phyloP scores from a whole-genome alignment of 495 filamentous ascomycete species.

The Cercophora sp. region DNA sequence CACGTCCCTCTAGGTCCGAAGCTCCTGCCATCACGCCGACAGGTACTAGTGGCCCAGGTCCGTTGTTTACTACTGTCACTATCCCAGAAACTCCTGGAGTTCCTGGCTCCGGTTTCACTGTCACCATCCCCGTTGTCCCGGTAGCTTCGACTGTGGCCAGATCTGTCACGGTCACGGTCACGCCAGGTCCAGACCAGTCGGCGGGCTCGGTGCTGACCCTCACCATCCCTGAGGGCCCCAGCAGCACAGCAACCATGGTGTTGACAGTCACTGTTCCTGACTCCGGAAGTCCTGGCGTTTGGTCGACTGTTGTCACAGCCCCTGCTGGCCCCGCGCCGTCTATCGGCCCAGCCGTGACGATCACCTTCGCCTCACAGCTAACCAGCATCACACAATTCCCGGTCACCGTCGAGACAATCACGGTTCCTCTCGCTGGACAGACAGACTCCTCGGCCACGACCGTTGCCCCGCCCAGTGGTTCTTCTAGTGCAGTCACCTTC shows the following conservation, averaged over 20 bases:
- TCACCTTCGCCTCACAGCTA: conserved; percentile 4
- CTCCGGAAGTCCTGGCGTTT: conserved; percentile 6
- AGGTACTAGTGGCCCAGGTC: conserved; percentile 1
- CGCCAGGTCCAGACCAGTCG: neutral
- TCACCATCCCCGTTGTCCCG: conserved; percentile 12
- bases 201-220: conserved; percentile 19
- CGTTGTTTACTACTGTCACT: conserved; percentile 10
- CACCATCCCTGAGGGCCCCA: conserved; percentile 23
- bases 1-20: conserved; percentile 1
- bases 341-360: conserved; percentile 15
- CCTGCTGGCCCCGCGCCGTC: conserved; percentile 7
- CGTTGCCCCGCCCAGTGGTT: neutral
- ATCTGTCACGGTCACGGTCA: conserved; percentile 17
- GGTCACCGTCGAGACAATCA: conserved; percentile 13
- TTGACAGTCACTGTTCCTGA: conserved; percentile 24
- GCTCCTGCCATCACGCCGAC: neutral
- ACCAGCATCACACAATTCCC: neutral
- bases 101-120: neutral
- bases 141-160: neutral
- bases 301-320: conserved; percentile 17
- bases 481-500: conserved; percentile 15
- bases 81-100: neutral
- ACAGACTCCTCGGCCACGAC: neutral
- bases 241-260: conserved; percentile 18
- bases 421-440: conserved; percentile 2